Base-by-base conservation (phyloP, 2,329 filamentous ascomycete species). In the Penicillium hesseltinei region DNA sequence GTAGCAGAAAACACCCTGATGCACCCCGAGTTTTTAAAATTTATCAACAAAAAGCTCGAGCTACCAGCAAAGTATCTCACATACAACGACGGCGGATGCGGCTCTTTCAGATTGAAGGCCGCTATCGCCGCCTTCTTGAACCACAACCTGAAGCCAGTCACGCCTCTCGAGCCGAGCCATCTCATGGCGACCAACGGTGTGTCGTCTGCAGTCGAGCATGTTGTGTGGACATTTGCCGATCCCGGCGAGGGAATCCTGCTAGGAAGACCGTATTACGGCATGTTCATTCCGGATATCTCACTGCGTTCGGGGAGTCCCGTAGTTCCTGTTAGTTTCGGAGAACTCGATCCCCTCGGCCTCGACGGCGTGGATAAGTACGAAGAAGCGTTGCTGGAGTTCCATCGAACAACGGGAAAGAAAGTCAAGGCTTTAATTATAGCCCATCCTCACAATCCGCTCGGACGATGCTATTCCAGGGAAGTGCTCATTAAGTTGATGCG, bases 1-100 rank as follows among this genome's bases (percentile, higher is more conserved):
- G 72, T 83, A 1, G 81, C 82, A 6, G 82, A 84, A 65, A 83
- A 84, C 63, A 67, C 70, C 0, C 74, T 84, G 42, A 82, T 83
- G 80, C 81, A 83, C 54, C 63, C 75, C 19, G 64, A 72, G 3
- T 72, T 83, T 3, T 66, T 74, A 2, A 63, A 75, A 21, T 78
- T 78, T 78, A 50, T 71, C 31, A 77, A 80, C 62, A 61, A 63
- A 2, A 75, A 77, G 44, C 62, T 78, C 7, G 64, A 74, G 2
- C 49, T 75, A 1, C 66, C 69, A 0, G 59, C 64, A 17, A 62
- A 66, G 43, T 69, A 66, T 21, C 69, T 77, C 43, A 75, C 73
- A 13, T 77, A 76, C 57, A 73, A 75, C n/a, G 71, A 76, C 15
- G 73, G 73, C 3, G 66, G 66, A 1, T 55, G 51, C 8, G 74